Evolutionary conservation across 176 grass and related monocot species (phyloP), one percentile per base, ranked within the genome.

Genomic region (Coix lacrymajobi): DNA sequence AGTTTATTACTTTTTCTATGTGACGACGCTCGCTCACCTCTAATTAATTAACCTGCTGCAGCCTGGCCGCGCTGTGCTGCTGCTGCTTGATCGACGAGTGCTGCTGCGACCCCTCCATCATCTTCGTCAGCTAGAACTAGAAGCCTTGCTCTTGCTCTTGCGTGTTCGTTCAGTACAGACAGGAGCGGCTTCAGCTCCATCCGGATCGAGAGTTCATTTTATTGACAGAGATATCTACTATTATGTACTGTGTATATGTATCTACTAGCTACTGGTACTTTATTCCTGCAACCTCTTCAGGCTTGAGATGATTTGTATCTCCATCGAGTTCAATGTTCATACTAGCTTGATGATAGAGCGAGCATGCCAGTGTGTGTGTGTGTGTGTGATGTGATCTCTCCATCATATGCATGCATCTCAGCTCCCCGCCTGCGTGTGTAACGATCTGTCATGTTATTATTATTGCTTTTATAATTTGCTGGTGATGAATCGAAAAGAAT

Each of bases 41-140:
- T 65, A 4, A 26, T 34, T 1, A 20, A 46, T 66, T n/a, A n/a
- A n/a, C n/a, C n/a, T n/a, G n/a, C 37, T 85, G 69, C 82, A 94
- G 92, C 33, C 76, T 95, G 57, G 90, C 93, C 40, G 92, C 92
- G 60, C 82, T 94, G 0, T 94, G 92, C 64, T 94, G 92, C 66
- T 90, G 90, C 81, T 94, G 78, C 84, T 17, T 94, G 38, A 58
- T 94, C 71, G 92, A 94, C 51, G 92, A 94, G 87, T 94, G 92
- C 83, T 94, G 90, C 87, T 92, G 92, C 36, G 92, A 94, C 76
- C 92, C 92, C 0, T 92, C 92, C 17, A 30, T 94, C 26, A 83
- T 94, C 33, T 94, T 89, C 71, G 29, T 87, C 43, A 66, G 62
- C 63, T 92, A 79, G 75, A 37, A 37, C 2, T 19, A 68, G 13